Evolutionary conservation across 331 rosid genomes (phyloP), one percentile per base, ranked within the genome.

Genomic region (Dryas integrifolia): DNA sequence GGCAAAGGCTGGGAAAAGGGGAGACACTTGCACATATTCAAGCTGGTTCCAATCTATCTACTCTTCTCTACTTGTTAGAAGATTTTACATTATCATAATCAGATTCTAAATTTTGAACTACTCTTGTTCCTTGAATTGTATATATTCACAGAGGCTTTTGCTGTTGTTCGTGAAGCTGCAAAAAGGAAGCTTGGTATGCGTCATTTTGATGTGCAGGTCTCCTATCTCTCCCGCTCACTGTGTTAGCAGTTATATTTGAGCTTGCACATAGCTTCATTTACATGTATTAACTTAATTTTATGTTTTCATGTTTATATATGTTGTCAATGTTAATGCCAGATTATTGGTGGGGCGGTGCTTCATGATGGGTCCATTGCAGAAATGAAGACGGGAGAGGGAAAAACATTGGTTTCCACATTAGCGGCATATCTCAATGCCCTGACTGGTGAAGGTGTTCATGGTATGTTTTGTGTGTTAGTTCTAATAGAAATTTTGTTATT

Each of bases 321-420:
- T 69, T 79, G 80, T 21, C 10, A 74, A 67, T 82, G 16, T 77
- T 41, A 2, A 77, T 64, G 77, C 70, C 74, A 94, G 98, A 89
- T 94, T 75, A 91, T 94, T 65, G 98, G 98, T 58, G 97, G 98
- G 69, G 97, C 97, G 0, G 98, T 91, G 83, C 90, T 94, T 82
- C 96, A 94, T 78, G 98, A 94, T 53, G 97, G 98, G 56, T 94
- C 98, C 71, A 91, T 94, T 67, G 97, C 98, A 0, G 98, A 94
- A 85, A 94, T 94, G 98, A 94, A 91, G 80, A 94, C 97, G 0
- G 98, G 98, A 70, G 98, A 94, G 82, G 98, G 98, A 14, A 94
- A 94, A 74, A 94, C 98, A 21, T 76, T 94, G 74, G 98, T 94
- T 72, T 94, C 98, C 26, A 94, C 98, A 1, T 79, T 94, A 41